Evolutionary conservation across 495 filamentous ascomycete species (phyloP), one percentile per base, ranked within the genome.

Genomic region (Hyaloscypha bicolor): DNA sequence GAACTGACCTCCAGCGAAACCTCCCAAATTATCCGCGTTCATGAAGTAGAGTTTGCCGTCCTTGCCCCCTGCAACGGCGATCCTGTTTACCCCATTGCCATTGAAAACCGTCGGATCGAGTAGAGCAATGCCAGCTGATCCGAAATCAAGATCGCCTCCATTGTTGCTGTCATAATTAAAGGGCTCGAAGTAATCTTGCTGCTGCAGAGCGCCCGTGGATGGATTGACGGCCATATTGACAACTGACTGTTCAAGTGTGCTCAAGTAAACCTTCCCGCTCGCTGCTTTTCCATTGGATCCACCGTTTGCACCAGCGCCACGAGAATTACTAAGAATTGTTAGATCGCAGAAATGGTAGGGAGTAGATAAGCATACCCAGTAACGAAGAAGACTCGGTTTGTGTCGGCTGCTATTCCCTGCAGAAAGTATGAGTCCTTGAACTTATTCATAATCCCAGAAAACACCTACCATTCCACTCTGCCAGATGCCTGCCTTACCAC

Each of bases 401-500:
- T 74, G 70, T 81, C 80, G 19, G 73, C 73, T 25, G 78, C 71
- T 2, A 80, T 9, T 4, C 76, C 42, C 35, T 37, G 35, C 35
- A 37, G 35, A 12, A 37, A 37, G 12, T 6, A 37, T 37, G 35
- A 37, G 12, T 2, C 35, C 6, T 37, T 6, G 3, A 37, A 12
- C 35, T 12, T 12, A 12, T 6, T 37, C 12, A 37, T 12, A 37
- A 37, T 37, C 3, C 12, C 35, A 37, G 12, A 37, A 1, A 37
- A 37, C 8, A 37, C 35, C 35, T 37, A 37, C 73, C 75, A 78
- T 78, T 8, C 80, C 80, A 57, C 74, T 74, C 73, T 75, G 72
- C 80, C 79, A 82, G 57, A 83, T 77, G 19, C 80, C 80, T 11
- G 74, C 77, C 59, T 78, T 74, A 53, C 78, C 79, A 53, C 76